Base-by-base conservation (phyloP, 2,329 filamentous ascomycete genomes). In the Amesomyces nigricolor region DNA sequence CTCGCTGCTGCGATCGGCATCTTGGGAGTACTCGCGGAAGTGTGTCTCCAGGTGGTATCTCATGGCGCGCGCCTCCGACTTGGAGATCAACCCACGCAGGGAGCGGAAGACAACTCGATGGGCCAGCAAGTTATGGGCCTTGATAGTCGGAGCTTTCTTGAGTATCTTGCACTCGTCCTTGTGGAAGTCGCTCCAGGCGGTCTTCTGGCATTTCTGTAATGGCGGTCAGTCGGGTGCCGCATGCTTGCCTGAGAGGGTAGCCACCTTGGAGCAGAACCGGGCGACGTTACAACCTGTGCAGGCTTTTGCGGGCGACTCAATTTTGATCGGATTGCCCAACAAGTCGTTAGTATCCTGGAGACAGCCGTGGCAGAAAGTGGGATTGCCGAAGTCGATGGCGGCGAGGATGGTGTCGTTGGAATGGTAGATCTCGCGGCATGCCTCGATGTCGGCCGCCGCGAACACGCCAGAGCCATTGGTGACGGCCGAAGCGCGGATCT, bases 101-200 rank as follows among this genome's bases (percentile, higher is more conserved):
- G 64, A 56, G 59, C 65, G 63, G 19, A 66, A 58, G 1, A 69
- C 50, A 9, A 69, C 26, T 0, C 68, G 67, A 53, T 65, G 60
- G 11, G 66, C 53, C 0, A 62, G 53, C 3, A 66, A 55, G 10
- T 58, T 47, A n/a, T 61, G 45, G 5, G 61, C 19, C 2, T 53
- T 49, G 37, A 67, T 55, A 8, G 14, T 17, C 1, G 64, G 63
- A 3, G 37, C 46, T 5, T 61, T 45, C 19, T 52, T 51, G 32
- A 70, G 56, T 0, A 66, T 22, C 16, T 56, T 51, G 58, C 69
- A 70, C 54, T 71, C 69, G 38, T 64, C 60, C 19, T 61, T 66
- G 58, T 71, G 69, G 45, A 65, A 68, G 2, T 47, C 49, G n/a
- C 47, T 52, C 67, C 67, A 69, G 0, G 67, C 67, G 11, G 57